Base-by-base conservation (phyloP, 805 yeast genomes). In the Zygoascus tannicola region DNA sequence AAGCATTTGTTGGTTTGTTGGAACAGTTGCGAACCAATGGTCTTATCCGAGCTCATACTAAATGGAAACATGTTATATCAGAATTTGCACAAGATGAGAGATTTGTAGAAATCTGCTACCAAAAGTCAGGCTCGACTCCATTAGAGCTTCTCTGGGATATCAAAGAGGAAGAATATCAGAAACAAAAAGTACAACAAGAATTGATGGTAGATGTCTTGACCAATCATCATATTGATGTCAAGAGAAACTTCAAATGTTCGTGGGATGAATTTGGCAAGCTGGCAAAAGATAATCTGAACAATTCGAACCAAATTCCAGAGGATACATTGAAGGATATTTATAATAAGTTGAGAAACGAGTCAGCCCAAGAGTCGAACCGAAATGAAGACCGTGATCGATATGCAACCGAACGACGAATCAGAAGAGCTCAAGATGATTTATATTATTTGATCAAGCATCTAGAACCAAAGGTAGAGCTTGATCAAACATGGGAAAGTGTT, bases 81-180 rank as follows among this genome's bases (percentile, higher is more conserved):
- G 47, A 55, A 4, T 53, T 85, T 1, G 75, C 75, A 46, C 71
- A 74, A 26, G 81, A 80, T 48, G 67, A 66, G 38, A 63, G 75
- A 14, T 86, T 81, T 55, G 54, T 74, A 14, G 75, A 71, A 19
- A 50, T 86, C 32, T 69, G 86, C 45, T 95, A 94, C 0, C 70
- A 87, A 43, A 23, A 26, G n/a, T 68, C 74, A 37, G 95, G 95
- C 0, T 85, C 95, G 0, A 71, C 78, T 1, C 81, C 95, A 0
- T 56, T 80, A 35, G 94, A 86, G 50, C 61, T 84, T 34, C 86
- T 81, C 58, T 74, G 85, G 75, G 95, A 87, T 58, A 54, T 73
- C 0, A 70, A 81, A 2, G 87, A 81, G 51, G 80, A 75, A 44
- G 78, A 76, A 52, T 69, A 72, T 28, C 73, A 78, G 43, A 55